These are phyloP conservation scores for Haplosporangium sp. DNA, from an alignment of 371 early-diverging fungal genomes.

Conservation along the genomic window DNA sequence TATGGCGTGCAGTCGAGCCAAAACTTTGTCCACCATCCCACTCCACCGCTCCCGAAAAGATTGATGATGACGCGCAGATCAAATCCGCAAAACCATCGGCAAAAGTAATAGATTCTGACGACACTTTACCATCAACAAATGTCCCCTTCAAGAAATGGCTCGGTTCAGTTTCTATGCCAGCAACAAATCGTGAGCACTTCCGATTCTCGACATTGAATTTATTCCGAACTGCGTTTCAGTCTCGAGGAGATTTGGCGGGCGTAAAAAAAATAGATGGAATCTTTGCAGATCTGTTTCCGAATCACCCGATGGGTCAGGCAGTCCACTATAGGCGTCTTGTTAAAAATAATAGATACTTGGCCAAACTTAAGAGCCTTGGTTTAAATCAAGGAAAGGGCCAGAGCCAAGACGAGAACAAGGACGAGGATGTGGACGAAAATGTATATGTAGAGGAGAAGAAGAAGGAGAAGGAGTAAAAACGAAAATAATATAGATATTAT, in stretches of 20 bases:
- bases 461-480: neutral
- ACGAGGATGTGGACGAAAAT: neutral
- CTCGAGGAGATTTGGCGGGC: constrained; percentile 24
- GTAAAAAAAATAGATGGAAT: constrained; percentile 27
- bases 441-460: neutral
- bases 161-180: constrained; percentile 12
- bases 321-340: neutral
- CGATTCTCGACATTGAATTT: constrained; percentile 23
- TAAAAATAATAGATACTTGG: constrained; percentile 7
- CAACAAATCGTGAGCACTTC: constrained; percentile 26
- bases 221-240: constrained; percentile 30
- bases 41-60: neutral
- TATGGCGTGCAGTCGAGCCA: constrained; percentile 28
- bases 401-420: no score
- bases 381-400: neutral
- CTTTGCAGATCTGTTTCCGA: constrained; percentile 23
- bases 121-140: constrained; percentile 10
- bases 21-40: neutral
- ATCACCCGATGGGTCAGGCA: constrained; percentile 10
- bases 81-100: neutral
- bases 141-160: constrained; percentile 29
- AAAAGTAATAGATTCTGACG: neutral
- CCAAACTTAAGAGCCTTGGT: neutral
- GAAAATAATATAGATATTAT: no score
- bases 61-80: no score